Base-by-base conservation (phyloP, 192 early-diverging fungal species). In the Backusella sp. region DNA sequence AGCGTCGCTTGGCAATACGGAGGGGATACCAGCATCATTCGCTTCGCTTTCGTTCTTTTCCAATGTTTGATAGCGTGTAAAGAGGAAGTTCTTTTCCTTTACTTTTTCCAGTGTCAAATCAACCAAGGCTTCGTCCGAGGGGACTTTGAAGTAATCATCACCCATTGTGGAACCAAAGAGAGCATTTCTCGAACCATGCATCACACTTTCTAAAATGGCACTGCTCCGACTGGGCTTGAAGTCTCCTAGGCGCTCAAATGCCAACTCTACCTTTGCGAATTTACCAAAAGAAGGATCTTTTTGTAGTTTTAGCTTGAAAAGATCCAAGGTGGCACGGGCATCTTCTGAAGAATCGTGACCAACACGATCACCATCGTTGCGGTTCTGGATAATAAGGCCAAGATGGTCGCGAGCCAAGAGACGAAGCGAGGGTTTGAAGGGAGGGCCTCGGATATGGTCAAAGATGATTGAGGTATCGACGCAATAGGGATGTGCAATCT, bases 271-370 rank as follows among this genome's bases (percentile, higher is more conserved):
- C 28, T 81, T 75, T 56, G 81, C 74, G 35, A 73, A 80, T 39
- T 77, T 73, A 35, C 88, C 86, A 70, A 82, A 88, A 9, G 46
- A 70, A 17, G 73, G 28, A 3, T 84, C 82, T 12, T 82, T 74
- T 52, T 76, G 52, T 36, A 91, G n/a, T 36, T 88, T 90, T 42
- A 87, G 74, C 75, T 89, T 85, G 37, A 91, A 79, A 0, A 94
- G 66, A 78, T 94, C 92, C 67, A 94, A 75, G 21, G 85, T 85
- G 11, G 91, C 87, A 23, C 75, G 70, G 15, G 93, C 91, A 88
- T 94, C 93, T 76, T 93, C 90, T 23, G 83, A 76, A 72, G 87
- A 87, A 80, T 93, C 91, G 84, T 94, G 93, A 41, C 93, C 91
- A 66, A 77, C 73, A 12, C 66, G 77, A 4, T 35, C 39, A 21